phyloP scores from a whole-genome alignment of 2,329 filamentous ascomycete genomes.

The Colletotrichum magnum region DNA sequence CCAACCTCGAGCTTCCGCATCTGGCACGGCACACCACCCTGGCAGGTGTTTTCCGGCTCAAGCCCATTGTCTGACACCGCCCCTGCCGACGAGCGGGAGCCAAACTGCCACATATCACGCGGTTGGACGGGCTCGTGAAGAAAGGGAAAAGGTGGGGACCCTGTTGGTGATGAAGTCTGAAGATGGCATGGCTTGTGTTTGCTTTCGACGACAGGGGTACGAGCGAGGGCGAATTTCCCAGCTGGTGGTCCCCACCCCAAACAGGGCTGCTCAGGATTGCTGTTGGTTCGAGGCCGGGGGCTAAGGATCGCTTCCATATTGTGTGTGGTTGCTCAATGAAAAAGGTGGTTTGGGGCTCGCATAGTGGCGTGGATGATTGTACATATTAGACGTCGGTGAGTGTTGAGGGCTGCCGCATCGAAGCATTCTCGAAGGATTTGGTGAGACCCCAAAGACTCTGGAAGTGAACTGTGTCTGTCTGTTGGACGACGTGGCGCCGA shows the following conservation, averaged over 20 bases:
- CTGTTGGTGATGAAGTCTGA: conserved; percentile 16
- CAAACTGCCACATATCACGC: too few relatives aligned
- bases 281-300: background rate
- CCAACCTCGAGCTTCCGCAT: background rate
- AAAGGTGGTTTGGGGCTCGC: background rate
- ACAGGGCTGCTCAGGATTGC: background rate
- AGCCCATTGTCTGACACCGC: too few relatives aligned
- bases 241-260: conserved; percentile 3
- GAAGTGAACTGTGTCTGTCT: background rate
- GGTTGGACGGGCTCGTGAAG: too few relatives aligned
- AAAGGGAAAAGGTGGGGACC: background rate
- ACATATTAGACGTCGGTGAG: background rate
- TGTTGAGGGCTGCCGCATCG: background rate
- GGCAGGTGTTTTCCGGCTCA: background rate
- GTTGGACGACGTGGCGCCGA: background rate
- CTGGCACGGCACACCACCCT: background rate
- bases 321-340: background rate
- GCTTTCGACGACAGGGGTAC: conserved; percentile 24
- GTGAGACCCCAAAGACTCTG: background rate
- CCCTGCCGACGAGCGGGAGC: too few relatives aligned
- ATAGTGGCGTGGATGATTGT: background rate
- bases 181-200: conserved; percentile 15
- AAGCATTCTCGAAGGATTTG: conserved; percentile 25
- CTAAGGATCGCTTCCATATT: background rate
- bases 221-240: background rate